phyloP scores from a whole-genome alignment of 2,329 filamentous ascomycete species.

The Xylaria sp. region DNA sequence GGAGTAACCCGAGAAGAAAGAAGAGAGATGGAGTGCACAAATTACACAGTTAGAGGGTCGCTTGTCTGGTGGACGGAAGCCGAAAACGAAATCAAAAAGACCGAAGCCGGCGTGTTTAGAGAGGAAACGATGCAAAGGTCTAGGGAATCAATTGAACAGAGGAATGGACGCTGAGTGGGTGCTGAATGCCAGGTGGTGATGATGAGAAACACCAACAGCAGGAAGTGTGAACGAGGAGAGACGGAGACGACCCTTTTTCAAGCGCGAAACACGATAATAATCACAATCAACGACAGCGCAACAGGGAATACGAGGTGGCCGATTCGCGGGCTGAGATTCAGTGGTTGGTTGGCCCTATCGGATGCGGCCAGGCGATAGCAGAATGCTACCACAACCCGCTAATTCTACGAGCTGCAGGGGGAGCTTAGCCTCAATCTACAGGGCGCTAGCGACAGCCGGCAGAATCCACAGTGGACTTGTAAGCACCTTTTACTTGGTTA shows the following conservation, averaged over 20 bases:
- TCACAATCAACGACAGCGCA: neutral
- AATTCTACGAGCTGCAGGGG: conserved; percentile 10
- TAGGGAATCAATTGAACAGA: neutral
- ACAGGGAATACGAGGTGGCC: conserved; percentile 14
- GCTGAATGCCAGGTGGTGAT: neutral
- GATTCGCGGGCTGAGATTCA: neutral
- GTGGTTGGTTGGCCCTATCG: neutral
- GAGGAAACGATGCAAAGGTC: neutral
- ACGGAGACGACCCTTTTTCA: conserved; percentile 1
- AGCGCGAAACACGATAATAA: neutral
- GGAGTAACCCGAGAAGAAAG: neutral
- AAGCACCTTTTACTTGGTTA: too few relatives aligned
- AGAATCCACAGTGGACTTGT: neutral
- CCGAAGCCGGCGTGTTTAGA: neutral
- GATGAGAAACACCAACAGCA: neutral
- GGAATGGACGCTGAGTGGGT: neutral
- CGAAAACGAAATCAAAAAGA: neutral
- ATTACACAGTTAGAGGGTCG: too few relatives aligned
- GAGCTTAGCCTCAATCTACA: conserved; percentile 25
- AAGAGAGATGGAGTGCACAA: neutral
- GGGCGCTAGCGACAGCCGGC: conserved; percentile 13
- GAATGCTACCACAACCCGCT: too few relatives aligned
- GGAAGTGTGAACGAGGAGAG: neutral
- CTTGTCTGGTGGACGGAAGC: too few relatives aligned
- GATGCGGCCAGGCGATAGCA: neutral